Conservation (phyloP, 192 early-diverging fungal genomes). For the Coemansia aciculifera region DNA sequence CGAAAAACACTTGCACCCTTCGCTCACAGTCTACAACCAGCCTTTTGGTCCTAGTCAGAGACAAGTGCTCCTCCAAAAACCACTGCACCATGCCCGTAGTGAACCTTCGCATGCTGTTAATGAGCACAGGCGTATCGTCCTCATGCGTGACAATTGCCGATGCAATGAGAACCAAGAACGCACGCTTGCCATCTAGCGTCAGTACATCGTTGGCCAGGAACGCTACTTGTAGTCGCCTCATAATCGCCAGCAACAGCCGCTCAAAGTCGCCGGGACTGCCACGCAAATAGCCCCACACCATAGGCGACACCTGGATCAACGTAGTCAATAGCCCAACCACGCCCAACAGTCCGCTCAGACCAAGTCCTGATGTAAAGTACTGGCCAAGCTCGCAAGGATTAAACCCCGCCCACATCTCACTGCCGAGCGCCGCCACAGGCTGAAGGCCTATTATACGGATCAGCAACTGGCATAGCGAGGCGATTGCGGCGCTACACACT, state of each 20-base stretch:
- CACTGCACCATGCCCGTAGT: conserved; percentile 28
- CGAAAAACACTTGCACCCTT: conserved; percentile 33
- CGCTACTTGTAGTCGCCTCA: conserved; percentile 29
- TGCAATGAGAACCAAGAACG: conserved; percentile 38
- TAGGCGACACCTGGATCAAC: conserved; percentile 27
- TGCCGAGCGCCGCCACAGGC: conserved; percentile 16
- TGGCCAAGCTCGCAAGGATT: conserved; percentile 15
- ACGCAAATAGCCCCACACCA: conserved; percentile 24
- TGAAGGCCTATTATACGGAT: conserved; percentile 23
- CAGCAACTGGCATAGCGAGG: conserved; percentile 23
- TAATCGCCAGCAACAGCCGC: conserved; percentile 19
- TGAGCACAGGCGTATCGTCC: conserved; percentile 26
- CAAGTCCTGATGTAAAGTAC: conserved; percentile 13
- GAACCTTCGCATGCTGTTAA: conserved; percentile 31
- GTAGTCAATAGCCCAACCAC: conserved; percentile 31
- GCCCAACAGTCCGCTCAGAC: conserved; percentile 24
- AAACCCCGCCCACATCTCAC: conserved; percentile 21
- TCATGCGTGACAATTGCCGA: conserved; percentile 37
- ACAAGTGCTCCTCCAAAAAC: conserved; percentile 44
- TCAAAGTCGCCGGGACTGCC: conserved; percentile 21
- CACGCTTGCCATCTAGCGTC: conserved; percentile 37
- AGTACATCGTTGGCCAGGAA: conserved; percentile 18
- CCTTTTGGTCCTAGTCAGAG: conserved; percentile 7
- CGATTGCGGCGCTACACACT: conserved; percentile 20
- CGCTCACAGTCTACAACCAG: conserved; percentile 3